These are phyloP conservation scores for Maudiozyma saulgeensis DNA, from an alignment of 805 yeast genomes.

Conservation along the genomic window DNA sequence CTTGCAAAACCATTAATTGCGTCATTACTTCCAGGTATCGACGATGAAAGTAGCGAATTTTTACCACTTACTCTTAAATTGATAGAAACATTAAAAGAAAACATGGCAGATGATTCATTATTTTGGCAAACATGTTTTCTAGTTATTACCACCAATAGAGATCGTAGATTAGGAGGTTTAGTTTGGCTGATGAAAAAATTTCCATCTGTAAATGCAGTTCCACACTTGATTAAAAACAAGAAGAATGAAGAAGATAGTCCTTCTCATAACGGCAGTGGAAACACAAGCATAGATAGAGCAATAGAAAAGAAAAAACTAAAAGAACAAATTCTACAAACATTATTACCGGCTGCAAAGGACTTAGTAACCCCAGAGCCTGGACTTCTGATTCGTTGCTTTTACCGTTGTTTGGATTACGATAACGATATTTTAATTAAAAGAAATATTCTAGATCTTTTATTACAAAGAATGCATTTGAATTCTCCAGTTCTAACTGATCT, in stretches of 20 bases:
- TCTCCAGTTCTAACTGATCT: conserved; percentile 45
- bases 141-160: conserved; percentile 68
- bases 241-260: conserved; percentile 3
- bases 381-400: conserved; percentile 61
- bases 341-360: conserved; percentile 45
- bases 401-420: conserved; percentile 55
- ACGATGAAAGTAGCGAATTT: conserved; percentile 83
- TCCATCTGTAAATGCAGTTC: conserved; percentile 46
- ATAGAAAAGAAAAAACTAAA: conserved; percentile 1
- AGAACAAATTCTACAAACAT: conserved; percentile 26
- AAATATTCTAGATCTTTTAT: conserved; percentile 77
- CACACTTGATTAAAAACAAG: conserved; percentile 18
- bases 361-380: conserved; percentile 75
- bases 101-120: conserved; percentile 54
- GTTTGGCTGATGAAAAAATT: conserved; percentile 55
- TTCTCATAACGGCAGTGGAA: neutral
- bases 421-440: conserved; percentile 67
- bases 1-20: conserved; percentile 62
- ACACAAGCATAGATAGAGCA: conserved; percentile 1
- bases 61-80: conserved; percentile 52
- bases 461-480: conserved; percentile 55
- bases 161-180: conserved; percentile 74
- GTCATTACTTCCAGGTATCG: conserved; percentile 77
- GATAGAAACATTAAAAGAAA: conserved; percentile 48
- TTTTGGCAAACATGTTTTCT: conserved; percentile 83